Evolutionary conservation across 495 filamentous ascomycete species (phyloP).

Genomic region (Hypoxylon lenormandii): DNA sequence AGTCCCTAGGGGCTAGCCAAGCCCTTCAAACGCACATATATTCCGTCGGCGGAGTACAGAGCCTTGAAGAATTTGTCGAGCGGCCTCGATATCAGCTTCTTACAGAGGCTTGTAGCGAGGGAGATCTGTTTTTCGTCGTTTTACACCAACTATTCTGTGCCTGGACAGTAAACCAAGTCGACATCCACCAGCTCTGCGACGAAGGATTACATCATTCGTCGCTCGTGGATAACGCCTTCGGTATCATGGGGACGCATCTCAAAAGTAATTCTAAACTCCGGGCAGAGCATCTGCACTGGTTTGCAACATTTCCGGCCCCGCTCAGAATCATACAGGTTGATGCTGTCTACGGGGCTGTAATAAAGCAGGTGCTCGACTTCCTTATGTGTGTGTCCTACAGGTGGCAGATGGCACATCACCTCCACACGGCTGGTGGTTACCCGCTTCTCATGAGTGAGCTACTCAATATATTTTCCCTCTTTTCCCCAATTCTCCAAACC

Average conservation of each 20-base stretch:
- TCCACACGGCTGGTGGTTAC: constrained; percentile 50
- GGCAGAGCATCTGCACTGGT: constrained; percentile 61
- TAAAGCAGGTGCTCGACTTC: constrained; percentile 52
- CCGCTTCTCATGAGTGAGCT: constrained; percentile 74
- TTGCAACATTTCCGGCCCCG: constrained; percentile 64
- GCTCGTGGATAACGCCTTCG: constrained; percentile 54
- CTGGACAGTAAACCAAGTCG: constrained; percentile 50
- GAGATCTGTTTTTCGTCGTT: constrained; percentile 72
- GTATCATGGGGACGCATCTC: constrained; percentile 54
- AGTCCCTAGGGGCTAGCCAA: constrained; percentile 1
- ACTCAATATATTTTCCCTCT: constrained; percentile 59
- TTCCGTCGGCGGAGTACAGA: constrained; percentile 19
- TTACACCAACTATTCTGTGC: constrained; percentile 77
- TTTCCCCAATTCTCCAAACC: constrained; percentile 67
- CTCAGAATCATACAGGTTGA: constrained; percentile 45
- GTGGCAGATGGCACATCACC: constrained; percentile 32
- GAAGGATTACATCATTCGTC: constrained; percentile 16
- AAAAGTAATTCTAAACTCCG: constrained; percentile 56
- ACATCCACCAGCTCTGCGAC: constrained; percentile 30
- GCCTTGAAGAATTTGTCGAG: constrained; percentile 51
- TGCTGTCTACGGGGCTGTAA: constrained; percentile 12
- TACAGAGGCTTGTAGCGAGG: constrained; percentile 63
- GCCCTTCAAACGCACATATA: constrained; percentile 7
- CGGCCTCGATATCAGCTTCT: constrained; percentile 68
- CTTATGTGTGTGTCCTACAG: constrained; percentile 52